Conservation (phyloP, 2,329 filamentous ascomycete species). For the Fusarium albosuccineum region DNA sequence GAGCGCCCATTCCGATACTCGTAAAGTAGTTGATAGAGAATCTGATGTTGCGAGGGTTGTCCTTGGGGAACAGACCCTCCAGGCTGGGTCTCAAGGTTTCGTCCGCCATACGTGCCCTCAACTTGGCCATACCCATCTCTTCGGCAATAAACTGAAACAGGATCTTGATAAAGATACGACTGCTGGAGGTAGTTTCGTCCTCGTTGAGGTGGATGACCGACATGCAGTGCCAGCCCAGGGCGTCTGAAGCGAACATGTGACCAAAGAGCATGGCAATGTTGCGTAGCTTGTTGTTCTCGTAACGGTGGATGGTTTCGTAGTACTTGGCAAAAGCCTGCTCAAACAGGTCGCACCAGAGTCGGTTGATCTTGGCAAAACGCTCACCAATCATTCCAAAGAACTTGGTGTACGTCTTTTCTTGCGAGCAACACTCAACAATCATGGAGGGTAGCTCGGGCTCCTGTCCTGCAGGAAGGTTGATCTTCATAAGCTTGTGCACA, state of each 20-base stretch:
- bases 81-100: conserved; percentile 83
- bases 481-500: conserved; percentile 96
- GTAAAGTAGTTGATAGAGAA: conserved; percentile 99
- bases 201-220: conserved; percentile 91
- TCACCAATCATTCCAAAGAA: conserved; percentile 97
- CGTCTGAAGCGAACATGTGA: conserved; percentile 88
- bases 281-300: conserved; percentile 93
- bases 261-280: conserved; percentile 97
- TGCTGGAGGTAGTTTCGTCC: conserved; percentile 95
- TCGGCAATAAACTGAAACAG: conserved; percentile 93
- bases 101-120: conserved; percentile 82
- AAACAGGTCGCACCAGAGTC: conserved; percentile 93
- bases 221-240: conserved; percentile 92
- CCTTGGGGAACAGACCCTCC: conserved; percentile 88
- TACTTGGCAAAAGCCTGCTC: conserved; percentile 92
- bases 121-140: conserved; percentile 84
- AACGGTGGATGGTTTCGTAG: conserved; percentile 97
- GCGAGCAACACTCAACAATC: conserved; percentile 96
- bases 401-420: conserved; percentile 97
- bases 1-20: conserved; percentile 92
- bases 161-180: conserved; percentile 98
- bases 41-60: conserved; percentile 89
- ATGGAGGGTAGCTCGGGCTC: conserved; percentile 94
- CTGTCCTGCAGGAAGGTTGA: conserved; percentile 87
- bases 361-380: conserved; percentile 94